Percentiles rank a stretch among this genome's conserved stretches.
Evolutionary conservation across 2,329 filamentous ascomycete genomes (phyloP).

Genomic region (Colletotrichum godetiae): DNA sequence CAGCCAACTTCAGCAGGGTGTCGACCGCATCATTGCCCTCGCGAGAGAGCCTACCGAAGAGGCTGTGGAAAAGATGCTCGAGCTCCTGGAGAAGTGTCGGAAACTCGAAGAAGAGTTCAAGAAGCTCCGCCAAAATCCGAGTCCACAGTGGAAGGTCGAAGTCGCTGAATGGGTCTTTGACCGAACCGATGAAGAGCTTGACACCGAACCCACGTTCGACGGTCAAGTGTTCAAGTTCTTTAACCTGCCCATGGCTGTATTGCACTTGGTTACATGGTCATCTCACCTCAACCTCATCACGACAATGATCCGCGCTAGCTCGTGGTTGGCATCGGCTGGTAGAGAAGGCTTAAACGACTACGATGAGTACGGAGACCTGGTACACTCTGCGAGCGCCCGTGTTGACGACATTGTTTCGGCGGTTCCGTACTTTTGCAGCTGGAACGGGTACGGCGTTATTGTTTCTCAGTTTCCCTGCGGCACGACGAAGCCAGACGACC

Average conservation of each 20-base stretch:
- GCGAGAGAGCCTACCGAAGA: constrained; percentile 10
- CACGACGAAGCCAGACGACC: constrained; percentile 22
- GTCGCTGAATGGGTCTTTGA: constrained; percentile 30
- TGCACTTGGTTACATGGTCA: constrained; percentile 35
- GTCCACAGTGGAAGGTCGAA: constrained; percentile 26
- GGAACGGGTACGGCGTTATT: constrained; percentile 36
- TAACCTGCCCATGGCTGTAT: constrained; percentile 35
- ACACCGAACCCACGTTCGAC: constrained; percentile 25
- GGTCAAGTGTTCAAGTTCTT: constrained; percentile 38
- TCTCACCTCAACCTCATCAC: constrained; percentile 37
- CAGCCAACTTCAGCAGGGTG: constrained; percentile 35
- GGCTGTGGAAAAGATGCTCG: constrained; percentile 14
- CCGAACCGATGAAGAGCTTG: constrained; percentile 34
- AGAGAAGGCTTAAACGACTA: not conserved
- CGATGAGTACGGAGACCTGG: constrained; percentile 34
- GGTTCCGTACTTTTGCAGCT: constrained; percentile 38
- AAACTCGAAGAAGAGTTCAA: constrained; percentile 25
- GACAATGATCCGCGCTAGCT: constrained; percentile 33
- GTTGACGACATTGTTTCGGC: constrained; percentile 35
- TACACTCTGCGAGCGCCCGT: constrained; percentile 12
- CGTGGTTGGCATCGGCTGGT: constrained; percentile 35
- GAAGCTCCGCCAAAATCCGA: constrained; percentile 17
- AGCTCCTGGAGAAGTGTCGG: constrained; percentile 19
- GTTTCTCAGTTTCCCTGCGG: constrained; percentile 36
- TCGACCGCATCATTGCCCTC: constrained; percentile 25